These are phyloP conservation scores for Rhynchospora tenuis DNA, from an alignment of 176 grass and related monocot species.

Conservation along the genomic window DNA sequence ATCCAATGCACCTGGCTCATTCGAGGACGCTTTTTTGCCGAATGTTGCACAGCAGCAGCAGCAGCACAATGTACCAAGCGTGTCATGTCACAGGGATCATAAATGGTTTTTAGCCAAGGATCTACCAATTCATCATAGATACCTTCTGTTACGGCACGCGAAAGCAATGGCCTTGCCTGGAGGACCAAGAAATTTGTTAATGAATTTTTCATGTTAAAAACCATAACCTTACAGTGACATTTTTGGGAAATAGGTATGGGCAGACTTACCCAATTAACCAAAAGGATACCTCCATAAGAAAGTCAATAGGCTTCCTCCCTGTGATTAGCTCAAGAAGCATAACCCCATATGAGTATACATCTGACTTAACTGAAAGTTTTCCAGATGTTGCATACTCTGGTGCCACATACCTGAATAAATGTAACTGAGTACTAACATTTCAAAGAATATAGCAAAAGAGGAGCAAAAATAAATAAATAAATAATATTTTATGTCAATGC, in stretches of 20 bases:
- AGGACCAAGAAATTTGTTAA: not conserved
- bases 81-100: conserved; percentile 62
- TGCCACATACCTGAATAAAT: conserved; percentile 57
- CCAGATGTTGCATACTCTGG: conserved; percentile 74
- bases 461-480: not conserved
- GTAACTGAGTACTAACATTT: too few relatives aligned
- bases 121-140: conserved; percentile 62
- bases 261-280: conserved; percentile 68
- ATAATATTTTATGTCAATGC: not conserved
- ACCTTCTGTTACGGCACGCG: conserved; percentile 36
- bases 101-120: conserved; percentile 40
- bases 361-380: conserved; percentile 63
- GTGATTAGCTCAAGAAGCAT: conserved; percentile 84
- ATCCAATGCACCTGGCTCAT: conserved; percentile 54
- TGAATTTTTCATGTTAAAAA: not conserved
- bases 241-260: not conserved
- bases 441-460: too few relatives aligned
- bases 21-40: conserved; percentile 53
- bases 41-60: conserved; percentile 59
- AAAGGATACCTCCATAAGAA: conserved; percentile 19
- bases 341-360: conserved; percentile 87
- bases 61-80: conserved; percentile 65
- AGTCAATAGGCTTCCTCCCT: conserved; percentile 52
- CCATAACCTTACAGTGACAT: too few relatives aligned
- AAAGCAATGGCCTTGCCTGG: conserved; percentile 62